phyloP scores from a whole-genome alignment of 208 protist species.

The Crithidia acanthocephali region DNA sequence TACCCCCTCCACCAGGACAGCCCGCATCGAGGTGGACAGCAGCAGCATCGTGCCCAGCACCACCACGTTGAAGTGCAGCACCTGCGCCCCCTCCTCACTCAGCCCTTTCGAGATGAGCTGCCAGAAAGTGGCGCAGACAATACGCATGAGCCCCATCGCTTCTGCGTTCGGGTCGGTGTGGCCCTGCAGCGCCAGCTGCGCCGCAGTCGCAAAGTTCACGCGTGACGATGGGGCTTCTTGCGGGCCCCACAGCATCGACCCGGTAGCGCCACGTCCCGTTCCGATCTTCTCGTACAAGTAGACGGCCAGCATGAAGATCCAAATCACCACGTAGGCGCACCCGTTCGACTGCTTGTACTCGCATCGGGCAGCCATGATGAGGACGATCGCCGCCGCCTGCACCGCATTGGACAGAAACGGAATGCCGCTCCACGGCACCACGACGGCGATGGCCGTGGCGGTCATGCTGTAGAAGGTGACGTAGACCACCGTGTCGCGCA shows the following conservation, averaged over 20 bases:
- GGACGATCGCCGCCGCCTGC: conserved; percentile 33
- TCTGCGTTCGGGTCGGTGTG: neutral
- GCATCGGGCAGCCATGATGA: conserved; percentile 49
- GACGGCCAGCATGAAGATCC: conserved; percentile 38
- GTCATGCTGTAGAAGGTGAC: conserved; percentile 21
- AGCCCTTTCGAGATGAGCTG: conserved; percentile 24
- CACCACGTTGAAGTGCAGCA: conserved; percentile 31
- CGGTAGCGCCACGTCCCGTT: neutral
- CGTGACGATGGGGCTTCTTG: neutral
- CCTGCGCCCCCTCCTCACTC: conserved; percentile 18
- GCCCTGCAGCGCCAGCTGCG: neutral
- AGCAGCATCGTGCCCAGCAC: conserved; percentile 34
- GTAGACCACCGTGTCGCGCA: conserved; percentile 27
- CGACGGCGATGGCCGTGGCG: conserved; percentile 21
- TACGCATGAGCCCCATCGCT: conserved; percentile 2
- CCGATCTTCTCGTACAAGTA: conserved; percentile 25
- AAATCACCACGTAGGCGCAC: conserved; percentile 38
- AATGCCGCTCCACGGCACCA: conserved; percentile 32
- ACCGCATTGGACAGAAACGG: conserved; percentile 47
- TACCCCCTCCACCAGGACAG: conserved; percentile 16
- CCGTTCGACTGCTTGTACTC: conserved; percentile 35
- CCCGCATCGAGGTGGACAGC: conserved; percentile 23
- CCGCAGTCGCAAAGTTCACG: neutral
- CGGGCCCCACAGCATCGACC: conserved; percentile 9
- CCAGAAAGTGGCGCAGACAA: conserved; percentile 11